Evolutionary conservation across 1,139 yeast species (phyloP).

Genomic region (Petasospora fabianii): DNA sequence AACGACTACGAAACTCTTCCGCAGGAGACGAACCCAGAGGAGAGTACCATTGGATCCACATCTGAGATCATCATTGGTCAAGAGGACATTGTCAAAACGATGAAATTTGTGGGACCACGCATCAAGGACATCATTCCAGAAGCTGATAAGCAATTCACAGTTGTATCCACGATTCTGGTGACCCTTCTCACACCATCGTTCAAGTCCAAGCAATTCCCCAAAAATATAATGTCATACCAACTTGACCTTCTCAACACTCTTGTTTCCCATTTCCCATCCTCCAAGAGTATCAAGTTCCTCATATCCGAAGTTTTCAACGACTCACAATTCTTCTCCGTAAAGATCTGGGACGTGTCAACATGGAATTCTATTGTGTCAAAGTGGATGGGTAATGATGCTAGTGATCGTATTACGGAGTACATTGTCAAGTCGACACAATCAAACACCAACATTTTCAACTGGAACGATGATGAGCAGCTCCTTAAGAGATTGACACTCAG

Average conservation of each 20-base stretch:
- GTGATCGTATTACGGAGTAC: slow-evolving; percentile 55
- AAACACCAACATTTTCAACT: slow-evolving; percentile 52
- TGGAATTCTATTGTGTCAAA: slow-evolving; percentile 51
- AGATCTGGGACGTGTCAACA: slow-evolving; percentile 27
- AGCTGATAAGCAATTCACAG: slow-evolving; percentile 44
- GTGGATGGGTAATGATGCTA: slow-evolving; percentile 57
- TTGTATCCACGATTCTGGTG: slow-evolving; percentile 43
- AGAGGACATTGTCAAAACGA: slow-evolving; percentile 39
- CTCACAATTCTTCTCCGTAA: slow-evolving; percentile 38
- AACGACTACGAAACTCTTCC: slow-evolving; percentile 11
- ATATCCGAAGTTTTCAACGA: slow-evolving; percentile 53
- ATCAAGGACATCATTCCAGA: slow-evolving; percentile 47
- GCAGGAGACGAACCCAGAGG: slow-evolving; percentile 10
- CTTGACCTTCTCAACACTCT: slow-evolving; percentile 38
- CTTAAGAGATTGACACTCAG: slow-evolving; percentile 45
- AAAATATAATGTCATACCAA: slow-evolving; percentile 34
- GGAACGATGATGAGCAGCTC: slow-evolving; percentile 73
- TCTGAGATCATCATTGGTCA: slow-evolving; percentile 20
- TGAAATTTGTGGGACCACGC: slow-evolving; percentile 38
- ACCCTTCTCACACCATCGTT: slow-evolving; percentile 43
- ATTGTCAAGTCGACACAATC: slow-evolving; percentile 50
- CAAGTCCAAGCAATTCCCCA: slow-evolving; percentile 37
- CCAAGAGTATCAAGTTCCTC: slow-evolving; percentile 49
- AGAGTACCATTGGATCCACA: slow-evolving; percentile 10
- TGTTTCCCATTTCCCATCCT: slow-evolving; percentile 36